phyloP scores from a whole-genome alignment of 257 asterid genomes.

The Coffea canephora region DNA sequence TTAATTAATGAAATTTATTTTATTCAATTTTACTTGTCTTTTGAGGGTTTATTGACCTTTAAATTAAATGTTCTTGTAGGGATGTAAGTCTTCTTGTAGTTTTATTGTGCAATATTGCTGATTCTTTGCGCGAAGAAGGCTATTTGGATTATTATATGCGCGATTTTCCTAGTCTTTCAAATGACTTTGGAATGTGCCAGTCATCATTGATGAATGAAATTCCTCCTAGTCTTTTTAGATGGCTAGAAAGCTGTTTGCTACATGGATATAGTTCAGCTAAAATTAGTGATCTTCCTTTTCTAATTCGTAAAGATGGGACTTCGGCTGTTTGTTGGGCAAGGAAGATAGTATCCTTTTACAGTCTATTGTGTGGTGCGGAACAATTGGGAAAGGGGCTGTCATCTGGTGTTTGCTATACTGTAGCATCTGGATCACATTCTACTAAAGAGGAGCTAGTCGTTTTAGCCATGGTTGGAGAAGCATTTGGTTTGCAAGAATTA shows the following conservation, averaged over 20 bases:
- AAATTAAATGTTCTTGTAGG: constrained; percentile 39
- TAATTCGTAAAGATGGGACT: constrained; percentile 68
- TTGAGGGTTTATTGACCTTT: constrained; percentile 4
- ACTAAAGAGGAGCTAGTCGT: constrained; percentile 72
- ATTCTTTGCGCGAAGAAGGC: constrained; percentile 58
- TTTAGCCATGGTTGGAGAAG: constrained; percentile 97
- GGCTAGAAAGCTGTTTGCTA: constrained; percentile 84
- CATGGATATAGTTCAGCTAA: constrained; percentile 67
- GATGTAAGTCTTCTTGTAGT: constrained; percentile 80
- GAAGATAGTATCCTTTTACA: constrained; percentile 79
- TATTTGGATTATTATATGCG: constrained; percentile 88
- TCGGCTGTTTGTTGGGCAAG: constrained; percentile 78
- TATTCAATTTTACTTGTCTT: constrained; percentile 9
- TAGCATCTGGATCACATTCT: constrained; percentile 66
- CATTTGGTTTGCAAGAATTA: constrained; percentile 81
- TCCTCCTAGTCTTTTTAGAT: constrained; percentile 87
- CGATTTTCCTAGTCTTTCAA: constrained; percentile 70
- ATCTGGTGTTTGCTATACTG: constrained; percentile 74
- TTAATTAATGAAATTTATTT: not conserved
- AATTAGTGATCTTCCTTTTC: constrained; percentile 60
- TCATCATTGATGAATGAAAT: constrained; percentile 31
- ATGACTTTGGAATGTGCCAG: constrained; percentile 36
- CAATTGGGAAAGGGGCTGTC: constrained; percentile 58
- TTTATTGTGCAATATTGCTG: constrained; percentile 68
- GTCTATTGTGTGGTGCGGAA: constrained; percentile 86